Evolutionary conservation across 2,329 filamentous ascomycete species (phyloP).

Genomic region (Fusarium agapanthi): DNA sequence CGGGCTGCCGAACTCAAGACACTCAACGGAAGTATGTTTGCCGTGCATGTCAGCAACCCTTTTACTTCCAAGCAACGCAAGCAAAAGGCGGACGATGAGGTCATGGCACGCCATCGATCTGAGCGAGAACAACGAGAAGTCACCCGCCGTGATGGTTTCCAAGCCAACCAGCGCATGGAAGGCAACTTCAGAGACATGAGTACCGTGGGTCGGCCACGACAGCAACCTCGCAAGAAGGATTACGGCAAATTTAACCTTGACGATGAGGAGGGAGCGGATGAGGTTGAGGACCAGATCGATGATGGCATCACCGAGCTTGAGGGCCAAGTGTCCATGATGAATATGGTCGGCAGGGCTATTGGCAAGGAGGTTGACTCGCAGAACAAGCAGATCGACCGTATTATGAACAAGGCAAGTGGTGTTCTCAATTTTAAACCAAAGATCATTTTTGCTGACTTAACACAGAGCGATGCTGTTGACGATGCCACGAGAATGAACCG

Average conservation of each 20-base stretch:
- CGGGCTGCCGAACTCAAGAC: slow-evolving; percentile 85
- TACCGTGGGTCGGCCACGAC: slow-evolving; percentile 39
- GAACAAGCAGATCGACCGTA: slow-evolving; percentile 78
- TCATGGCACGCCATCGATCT: slow-evolving; percentile 73
- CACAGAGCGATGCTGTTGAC: slow-evolving; percentile 82
- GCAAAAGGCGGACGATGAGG: slow-evolving; percentile 70
- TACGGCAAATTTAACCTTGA: slow-evolving; percentile 79
- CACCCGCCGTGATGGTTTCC: slow-evolving; percentile 62
- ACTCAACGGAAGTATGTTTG: slow-evolving; percentile 91
- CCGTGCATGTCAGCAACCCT: slow-evolving; percentile 78
- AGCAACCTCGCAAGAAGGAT: slow-evolving; percentile 51
- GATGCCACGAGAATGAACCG: slow-evolving; percentile 83
- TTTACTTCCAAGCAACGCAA: slow-evolving; percentile 76
- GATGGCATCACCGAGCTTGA: slow-evolving; percentile 71
- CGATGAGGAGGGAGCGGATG: slow-evolving; percentile 66
- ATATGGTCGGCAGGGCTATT: slow-evolving; percentile 77
- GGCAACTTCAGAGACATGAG: slow-evolving; percentile 55
- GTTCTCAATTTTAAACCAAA: background rate
- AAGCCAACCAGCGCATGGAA: slow-evolving; percentile 64
- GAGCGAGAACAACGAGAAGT: slow-evolving; percentile 73
- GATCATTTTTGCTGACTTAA: slow-evolving; percentile 41
- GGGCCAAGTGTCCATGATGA: slow-evolving; percentile 74
- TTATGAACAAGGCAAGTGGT: slow-evolving; percentile 75
- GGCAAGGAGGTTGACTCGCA: slow-evolving; percentile 79
- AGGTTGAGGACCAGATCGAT: slow-evolving; percentile 65